Evolutionary conservation across 2,329 filamentous ascomycete genomes (phyloP), one percentile per base, ranked within the genome.

Genomic region (Sarocladium brachiariae): DNA sequence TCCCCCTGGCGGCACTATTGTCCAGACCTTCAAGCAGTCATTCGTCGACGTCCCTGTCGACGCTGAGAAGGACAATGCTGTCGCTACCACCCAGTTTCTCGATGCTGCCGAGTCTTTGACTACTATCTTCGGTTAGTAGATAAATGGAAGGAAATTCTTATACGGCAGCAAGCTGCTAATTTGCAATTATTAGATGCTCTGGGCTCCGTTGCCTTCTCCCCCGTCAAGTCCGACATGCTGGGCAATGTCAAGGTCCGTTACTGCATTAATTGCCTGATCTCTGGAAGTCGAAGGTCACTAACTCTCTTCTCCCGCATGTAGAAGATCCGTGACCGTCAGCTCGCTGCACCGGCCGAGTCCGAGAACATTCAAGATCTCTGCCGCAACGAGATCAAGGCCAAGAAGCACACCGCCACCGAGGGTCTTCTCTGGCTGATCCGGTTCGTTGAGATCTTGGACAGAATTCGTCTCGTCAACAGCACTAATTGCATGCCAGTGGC

Each of bases 351-450:
- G 25, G 75, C 75, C 50, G 84, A 91, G 57, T 95, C 88, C n/a
- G 76, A 80, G 61, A 95, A 83, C 51, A 75, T 99, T 52, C 93
- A 99, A 72, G 81, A 84, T 43, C 87, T 97, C 46, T 86, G 87
- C 60, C 68, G 83, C 57, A 93, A 91, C 66, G 93, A 99, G 75
- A 75, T 96, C 65, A 91, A 90, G 75, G 78, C 81, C 55, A 92
- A 91, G 77, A 91, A 93, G 71, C 88, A 96, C 73, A 80, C 74
- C 52, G 92, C 93, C 50, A 86, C 89, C 11, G 91, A 96, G 71
- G 93, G 91, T 50, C 77, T 96, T 49, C 69, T 97, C 54, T 99
- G 93, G 93, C 79, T 96, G 54, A 78, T 85, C 58, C 87, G 92
- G 88, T 95, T 77, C 54, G 77, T 52, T 30, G 33, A n/a, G 50